Base-by-base conservation (phyloP, 441 rosid species). In the Cnidoscolus chayamansa region DNA sequence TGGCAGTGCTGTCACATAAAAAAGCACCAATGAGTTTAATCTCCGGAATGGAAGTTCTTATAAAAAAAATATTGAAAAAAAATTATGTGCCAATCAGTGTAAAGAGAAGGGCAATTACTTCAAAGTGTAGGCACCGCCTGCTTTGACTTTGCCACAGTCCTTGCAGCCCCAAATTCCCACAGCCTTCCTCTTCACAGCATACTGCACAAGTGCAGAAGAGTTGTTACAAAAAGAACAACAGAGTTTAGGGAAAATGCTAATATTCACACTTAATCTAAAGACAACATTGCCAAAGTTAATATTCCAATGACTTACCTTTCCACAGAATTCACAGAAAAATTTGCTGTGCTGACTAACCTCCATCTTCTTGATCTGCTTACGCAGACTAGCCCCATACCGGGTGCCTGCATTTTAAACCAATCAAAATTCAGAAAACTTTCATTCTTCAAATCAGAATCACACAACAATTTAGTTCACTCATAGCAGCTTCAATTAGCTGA, bases 131-230 rank as follows among this genome's bases (percentile, higher is more conserved):
- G 98, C 98, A 60, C 98, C 97, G 59, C 97, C 98, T 0, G 98
- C 97, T 79, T 89, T 90, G 53, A 94, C 92, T 79, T 92, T 92
- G 47, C 98, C 94, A 11, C 97, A 92, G 61, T 88, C 97, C 72
- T 90, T 94, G 88, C 98, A 92, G 20, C 94, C 93, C 98, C 97
- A 94, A 20, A 92, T 87, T 6, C 98, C 98, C 1, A 92, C 97
- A 53, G 91, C 97, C 85, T 89, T 90, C 74, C 98, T 86, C 86
- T 94, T 94, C 70, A 92, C 98, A 0, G 97, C 97, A 58, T 80
- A 92, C 98, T 93, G 81, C 59, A 80, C 47, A 4, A 65, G 15
- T 1, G n/a, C 10, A 62, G 12, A 32, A 47, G 53, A 40, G 25
- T 53, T 37, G 48, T 35, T 19, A 10, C 15, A n/a, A 8, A 11